Base-by-base conservation (phyloP, 257 asterid genomes). In the Leonotis leonurus region DNA sequence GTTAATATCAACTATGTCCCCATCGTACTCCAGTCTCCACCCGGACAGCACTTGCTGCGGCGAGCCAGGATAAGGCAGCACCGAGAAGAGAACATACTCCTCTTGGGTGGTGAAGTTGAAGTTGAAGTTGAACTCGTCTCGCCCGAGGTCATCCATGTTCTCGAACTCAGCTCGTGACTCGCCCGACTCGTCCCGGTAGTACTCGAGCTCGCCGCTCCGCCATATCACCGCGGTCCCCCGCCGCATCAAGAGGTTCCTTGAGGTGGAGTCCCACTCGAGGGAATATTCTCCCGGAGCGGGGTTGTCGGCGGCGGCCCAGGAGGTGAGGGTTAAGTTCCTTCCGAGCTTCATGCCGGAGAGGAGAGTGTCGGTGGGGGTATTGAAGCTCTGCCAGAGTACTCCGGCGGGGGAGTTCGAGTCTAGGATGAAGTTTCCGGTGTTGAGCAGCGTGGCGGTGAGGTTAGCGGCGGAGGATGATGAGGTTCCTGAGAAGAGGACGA, bases 331-430 rank as follows among this genome's bases (percentile, higher is more conserved):
- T 85, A 73, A 64, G 41, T 29, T 78, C 48, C 21, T 41, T 0
- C 20, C 80, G 11, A 83, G 46, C 68, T 52, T 83, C 87, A 83
- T 87, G 24, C 78, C 81, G 22, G 90, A 80, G 1, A 87, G 79
- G 58, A 87, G 81, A 0, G 74, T 74, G 36, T 75, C 72, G 0
- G 84, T 78, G 5, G 90, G 94, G 64, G 73, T 67, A 68, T 87
- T 88, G 33, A 82, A 82, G 51, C 94, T 85, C 39, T 81, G 74
- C 83, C 83, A 79, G 26, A 79, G 24, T 14, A 25, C 27, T n/a
- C 29, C 14, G 53, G 53, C 40, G 63, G 18, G 57, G 14, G 36
- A 67, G 43, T 54, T 57, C 2, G 62, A 41, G 3, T 45, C 61
- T 0, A 76, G 41, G 12, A 85, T 70, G 4, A 85, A 70, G 27